Conservation (phyloP, 345 rosid species). For the Linum trigynum region DNA sequence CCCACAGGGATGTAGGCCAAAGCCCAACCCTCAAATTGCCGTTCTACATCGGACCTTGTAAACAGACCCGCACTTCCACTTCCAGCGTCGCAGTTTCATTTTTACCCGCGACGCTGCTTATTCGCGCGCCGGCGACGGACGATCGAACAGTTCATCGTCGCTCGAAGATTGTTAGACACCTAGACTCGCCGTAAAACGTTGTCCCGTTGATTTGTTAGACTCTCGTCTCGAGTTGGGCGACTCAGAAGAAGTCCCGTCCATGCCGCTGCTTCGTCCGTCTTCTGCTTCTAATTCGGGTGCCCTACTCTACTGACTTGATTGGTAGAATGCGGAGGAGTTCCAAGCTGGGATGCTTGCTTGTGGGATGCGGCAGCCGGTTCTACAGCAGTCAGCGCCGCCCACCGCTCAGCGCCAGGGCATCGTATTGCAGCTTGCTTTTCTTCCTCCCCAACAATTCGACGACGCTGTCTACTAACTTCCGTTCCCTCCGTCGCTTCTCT, state of each 20-base stretch:
- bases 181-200: no score
- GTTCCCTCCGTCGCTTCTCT: constrained; percentile 33
- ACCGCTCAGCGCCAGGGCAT: constrained; percentile 9
- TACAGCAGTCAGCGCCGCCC: constrained; percentile 10
- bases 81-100: no score
- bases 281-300: neutral
- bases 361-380: constrained; percentile 27
- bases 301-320: neutral
- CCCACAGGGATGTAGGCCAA: no score
- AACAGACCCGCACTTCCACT: no score
- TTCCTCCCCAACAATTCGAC: constrained; percentile 15
- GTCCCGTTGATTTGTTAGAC: no score
- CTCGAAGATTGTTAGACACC: no score
- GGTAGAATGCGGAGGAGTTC: constrained; percentile 37
- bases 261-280: neutral
- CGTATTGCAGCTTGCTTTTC: constrained; percentile 18
- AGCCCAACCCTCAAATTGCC: no score
- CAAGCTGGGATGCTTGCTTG: constrained; percentile 35
- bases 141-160: no score
- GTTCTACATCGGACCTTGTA: no score
- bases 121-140: no score
- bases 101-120: no score
- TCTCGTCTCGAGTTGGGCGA: no score
- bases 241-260: neutral
- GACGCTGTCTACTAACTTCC: neutral